Conservation (phyloP, 23 red algal genomes). For the Gracilaria gracilis region DNA sequence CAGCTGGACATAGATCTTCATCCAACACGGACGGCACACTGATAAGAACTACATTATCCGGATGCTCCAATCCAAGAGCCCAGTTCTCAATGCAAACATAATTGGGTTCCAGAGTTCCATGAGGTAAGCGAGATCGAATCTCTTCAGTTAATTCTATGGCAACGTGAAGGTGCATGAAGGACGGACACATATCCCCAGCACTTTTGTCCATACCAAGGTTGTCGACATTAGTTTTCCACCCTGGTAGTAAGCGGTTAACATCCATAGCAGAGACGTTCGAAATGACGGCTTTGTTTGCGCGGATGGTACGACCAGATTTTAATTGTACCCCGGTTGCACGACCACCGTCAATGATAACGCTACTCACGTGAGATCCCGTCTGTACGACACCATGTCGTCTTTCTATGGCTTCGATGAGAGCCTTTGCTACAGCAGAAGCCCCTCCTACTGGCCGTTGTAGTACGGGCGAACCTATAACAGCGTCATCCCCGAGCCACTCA, state of each 20-base stretch:
- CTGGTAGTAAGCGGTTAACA: slow-evolving; percentile 28
- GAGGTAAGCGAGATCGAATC: slow-evolving; percentile 33
- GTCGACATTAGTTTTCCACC: neutral
- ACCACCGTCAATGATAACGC: slow-evolving; percentile 40
- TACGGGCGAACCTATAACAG: neutral
- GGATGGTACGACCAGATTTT: neutral
- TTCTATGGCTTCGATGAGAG: slow-evolving; percentile 68
- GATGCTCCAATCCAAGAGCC: slow-evolving; percentile 37
- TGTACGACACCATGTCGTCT: slow-evolving; percentile 28
- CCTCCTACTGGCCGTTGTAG: slow-evolving; percentile 88
- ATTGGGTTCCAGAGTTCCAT: slow-evolving; percentile 49
- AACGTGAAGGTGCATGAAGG: slow-evolving; percentile 86
- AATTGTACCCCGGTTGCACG: slow-evolving; percentile 57
- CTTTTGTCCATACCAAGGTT: neutral
- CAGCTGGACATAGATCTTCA: slow-evolving; percentile 46
- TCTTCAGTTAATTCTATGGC: slow-evolving; percentile 55
- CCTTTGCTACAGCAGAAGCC: slow-evolving; percentile 62
- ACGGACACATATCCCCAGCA: slow-evolving; percentile 43
- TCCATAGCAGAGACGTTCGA: slow-evolving; percentile 32
- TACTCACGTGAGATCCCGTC: slow-evolving; percentile 34
- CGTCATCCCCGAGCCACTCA: slow-evolving; percentile 67
- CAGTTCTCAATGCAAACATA: slow-evolving; percentile 79
- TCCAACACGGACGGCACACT: slow-evolving; percentile 84
- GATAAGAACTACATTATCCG: slow-evolving; percentile 81
- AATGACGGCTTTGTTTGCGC: slow-evolving; percentile 20